These are phyloP conservation scores for Pichia sp. DNA, from an alignment of 1,139 yeast species.

Conservation along the genomic window DNA sequence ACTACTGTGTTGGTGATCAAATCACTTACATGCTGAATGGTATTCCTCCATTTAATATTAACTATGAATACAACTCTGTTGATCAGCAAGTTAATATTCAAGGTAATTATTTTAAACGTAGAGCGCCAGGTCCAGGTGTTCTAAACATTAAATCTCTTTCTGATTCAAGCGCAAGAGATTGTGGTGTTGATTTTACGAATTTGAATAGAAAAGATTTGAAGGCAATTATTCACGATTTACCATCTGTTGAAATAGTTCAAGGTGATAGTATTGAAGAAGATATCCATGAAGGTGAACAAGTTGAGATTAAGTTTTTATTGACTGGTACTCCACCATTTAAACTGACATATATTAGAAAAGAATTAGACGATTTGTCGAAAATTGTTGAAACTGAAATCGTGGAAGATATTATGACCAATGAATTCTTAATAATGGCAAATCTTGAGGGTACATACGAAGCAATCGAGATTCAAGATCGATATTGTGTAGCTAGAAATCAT, in stretches of 20 bases:
- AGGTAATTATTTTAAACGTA: conserved; percentile 52
- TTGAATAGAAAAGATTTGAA: conserved; percentile 36
- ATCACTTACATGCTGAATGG: conserved; percentile 74
- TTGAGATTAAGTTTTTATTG: conserved; percentile 61
- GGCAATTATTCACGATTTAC: conserved; percentile 66
- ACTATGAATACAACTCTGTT: conserved; percentile 64
- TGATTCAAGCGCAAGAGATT: conserved; percentile 65
- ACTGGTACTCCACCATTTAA: conserved; percentile 70
- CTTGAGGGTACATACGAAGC: conserved; percentile 95
- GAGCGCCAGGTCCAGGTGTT: conserved; percentile 77
- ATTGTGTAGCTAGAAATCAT: conserved; percentile 51
- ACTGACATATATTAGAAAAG: conserved; percentile 48
- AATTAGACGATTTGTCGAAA: conserved; percentile 32
- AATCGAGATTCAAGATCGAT: conserved; percentile 74
- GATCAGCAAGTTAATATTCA: conserved; percentile 54
- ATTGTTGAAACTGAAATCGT: conserved; percentile 76
- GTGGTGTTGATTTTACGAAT: conserved; percentile 52
- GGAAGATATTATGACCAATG: conserved; percentile 59
- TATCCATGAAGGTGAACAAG: conserved; percentile 86
- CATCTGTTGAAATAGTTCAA: conserved; percentile 82
- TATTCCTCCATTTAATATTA: conserved; percentile 67
- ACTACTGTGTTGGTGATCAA: conserved; percentile 89
- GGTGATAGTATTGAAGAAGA: conserved; percentile 68
- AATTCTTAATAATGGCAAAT: conserved; percentile 67
- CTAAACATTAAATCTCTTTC: conserved; percentile 61